phyloP scores from a whole-genome alignment of 2,329 filamentous ascomycete genomes.

The Pestalotiopsis sp. region DNA sequence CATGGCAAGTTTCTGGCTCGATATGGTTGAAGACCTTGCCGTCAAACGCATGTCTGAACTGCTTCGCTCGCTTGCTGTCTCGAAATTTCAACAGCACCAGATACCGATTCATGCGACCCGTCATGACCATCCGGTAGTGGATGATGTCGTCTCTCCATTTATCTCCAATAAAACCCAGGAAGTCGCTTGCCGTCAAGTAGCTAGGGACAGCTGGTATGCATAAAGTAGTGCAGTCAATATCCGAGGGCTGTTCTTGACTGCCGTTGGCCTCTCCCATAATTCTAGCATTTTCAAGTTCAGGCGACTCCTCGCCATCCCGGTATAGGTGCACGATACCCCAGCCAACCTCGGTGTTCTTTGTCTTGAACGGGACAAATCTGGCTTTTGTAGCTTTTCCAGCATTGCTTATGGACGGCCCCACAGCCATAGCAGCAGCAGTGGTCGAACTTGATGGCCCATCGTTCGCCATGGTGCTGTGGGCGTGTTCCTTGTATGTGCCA shows the following conservation, averaged over 20 bases:
- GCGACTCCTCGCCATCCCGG: constrained; percentile 77
- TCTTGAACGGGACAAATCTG: constrained; percentile 70
- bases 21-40: constrained; percentile 91
- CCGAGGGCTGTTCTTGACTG: constrained; percentile 26
- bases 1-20: constrained; percentile 94
- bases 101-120: constrained; percentile 84
- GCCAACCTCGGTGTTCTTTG: constrained; percentile 74
- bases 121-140: constrained; percentile 94
- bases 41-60: constrained; percentile 87
- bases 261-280: constrained; percentile 30
- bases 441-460: constrained; percentile 41
- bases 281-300: constrained; percentile 45
- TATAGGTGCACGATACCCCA: constrained; percentile 97
- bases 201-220: constrained; percentile 94
- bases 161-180: constrained; percentile 89
- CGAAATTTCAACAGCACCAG: constrained; percentile 96
- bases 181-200: constrained; percentile 88
- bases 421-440: constrained; percentile 47
- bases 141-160: constrained; percentile 83
- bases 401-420: constrained; percentile 57
- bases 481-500: constrained; percentile 34
- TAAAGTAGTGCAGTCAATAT: constrained; percentile 76
- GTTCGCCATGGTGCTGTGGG: constrained; percentile 32
- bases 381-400: constrained; percentile 82
- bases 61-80: constrained; percentile 69